Base-by-base conservation (phyloP, 1,284 basidiomycete genomes). In the Malassezia japonica region DNA sequence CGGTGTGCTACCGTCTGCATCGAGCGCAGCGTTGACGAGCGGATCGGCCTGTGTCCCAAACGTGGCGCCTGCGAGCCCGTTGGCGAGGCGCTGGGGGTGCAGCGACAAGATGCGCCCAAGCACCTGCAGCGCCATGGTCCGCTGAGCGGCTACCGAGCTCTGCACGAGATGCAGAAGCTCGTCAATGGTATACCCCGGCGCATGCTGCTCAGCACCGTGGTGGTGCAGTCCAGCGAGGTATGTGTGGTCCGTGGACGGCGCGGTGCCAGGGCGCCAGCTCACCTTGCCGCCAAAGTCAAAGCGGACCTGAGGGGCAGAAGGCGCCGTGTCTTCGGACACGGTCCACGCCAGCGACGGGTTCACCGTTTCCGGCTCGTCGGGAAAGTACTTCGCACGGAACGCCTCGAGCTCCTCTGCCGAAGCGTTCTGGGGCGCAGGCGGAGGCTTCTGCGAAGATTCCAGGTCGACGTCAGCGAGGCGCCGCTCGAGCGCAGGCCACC, bases 131-230 rank as follows among this genome's bases (percentile, higher is more conserved):
- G 91, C 89, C 0, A 82, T 81, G 8, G 84, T 81, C 24, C 89
- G 78, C 69, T 95, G 90, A 9, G 84, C 83, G 7, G 84, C 82
- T 0, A 90, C 84, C 0, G 83, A 86, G 5, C 87, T 90, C 45
- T 86, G 78, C 1, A 83, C 82, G 3, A 92, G 78, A 39, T 87
- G 76, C 38, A 91, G 81, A n/a, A 94, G 78, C 57, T 94, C 90
- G 31, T 85, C 82, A 0, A 92, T 75, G 0, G 87, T 90, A 72
- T 94, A 95, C 0, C 90, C 91, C 0, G 90, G 89, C n/a, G 74
- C 60, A 35, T 83, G 82, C 50, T 87, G 85, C 0, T 86, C 81
- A 55, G 72, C 62, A 16, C 76, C 77, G 50, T 94, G 90, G 70
- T 94, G 90, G 72, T 95, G 90, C 20, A 94, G 76, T 1, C 90